Percentiles rank a stretch among this genome's conserved stretches.
phyloP scores from a whole-genome alignment of 371 early-diverging fungal genomes.

The Mucor irregularis region DNA sequence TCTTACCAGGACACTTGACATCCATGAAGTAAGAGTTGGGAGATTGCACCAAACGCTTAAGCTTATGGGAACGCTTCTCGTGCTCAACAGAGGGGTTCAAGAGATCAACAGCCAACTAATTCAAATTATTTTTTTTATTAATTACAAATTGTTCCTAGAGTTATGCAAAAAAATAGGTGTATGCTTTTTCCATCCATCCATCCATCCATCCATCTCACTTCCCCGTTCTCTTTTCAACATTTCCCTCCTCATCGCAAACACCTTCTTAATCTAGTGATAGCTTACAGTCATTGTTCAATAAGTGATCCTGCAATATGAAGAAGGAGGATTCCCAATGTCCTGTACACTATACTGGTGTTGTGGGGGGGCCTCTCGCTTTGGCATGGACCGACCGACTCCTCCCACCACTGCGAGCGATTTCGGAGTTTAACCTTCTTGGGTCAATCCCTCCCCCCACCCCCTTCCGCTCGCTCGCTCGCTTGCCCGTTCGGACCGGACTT shows the following conservation, averaged over 20 bases:
- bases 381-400: too few relatives aligned
- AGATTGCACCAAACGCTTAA: slow-evolving; percentile 98
- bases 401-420: too few relatives aligned
- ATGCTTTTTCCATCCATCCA: too few relatives aligned
- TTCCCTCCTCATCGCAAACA: background rate
- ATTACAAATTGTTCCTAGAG: background rate
- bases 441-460: too few relatives aligned
- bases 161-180: background rate
- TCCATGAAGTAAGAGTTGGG: slow-evolving; percentile 99
- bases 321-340: too few relatives aligned
- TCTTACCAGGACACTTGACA: slow-evolving; percentile 96
- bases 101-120: slow-evolving; percentile 92
- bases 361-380: too few relatives aligned
- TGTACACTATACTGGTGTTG: too few relatives aligned
- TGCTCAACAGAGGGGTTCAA: slow-evolving; percentile 96
- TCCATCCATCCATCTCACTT: slow-evolving; percentile 1
- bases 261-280: background rate
- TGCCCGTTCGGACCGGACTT: too few relatives aligned
- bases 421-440: too few relatives aligned
- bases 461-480: too few relatives aligned
- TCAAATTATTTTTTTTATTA: background rate
- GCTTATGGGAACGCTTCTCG: slow-evolving; percentile 97
- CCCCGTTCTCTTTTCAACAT: background rate
- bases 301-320: slow-evolving; percentile 25
- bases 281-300: slow-evolving; percentile 28